These are phyloP conservation scores for Epichloe uncinata DNA, from an alignment of 2,329 filamentous ascomycete genomes.

Conservation along the genomic window DNA sequence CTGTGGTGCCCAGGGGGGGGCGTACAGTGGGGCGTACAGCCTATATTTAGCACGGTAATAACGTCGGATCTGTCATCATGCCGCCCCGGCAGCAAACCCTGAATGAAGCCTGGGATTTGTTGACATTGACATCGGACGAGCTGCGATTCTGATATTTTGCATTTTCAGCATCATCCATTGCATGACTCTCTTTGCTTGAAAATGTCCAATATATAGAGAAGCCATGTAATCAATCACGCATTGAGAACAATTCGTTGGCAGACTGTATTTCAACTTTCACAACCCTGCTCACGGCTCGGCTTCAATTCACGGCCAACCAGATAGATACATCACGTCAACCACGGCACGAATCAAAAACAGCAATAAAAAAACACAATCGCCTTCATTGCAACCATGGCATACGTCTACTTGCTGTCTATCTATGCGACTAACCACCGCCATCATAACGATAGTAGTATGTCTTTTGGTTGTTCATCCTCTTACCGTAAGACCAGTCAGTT, in stretches of 20 bases:
- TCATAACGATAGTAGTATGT: slow-evolving; percentile 40
- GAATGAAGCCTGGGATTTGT: too few species aligned
- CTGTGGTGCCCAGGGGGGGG: not conserved
- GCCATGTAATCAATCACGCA: too few species aligned
- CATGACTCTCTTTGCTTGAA: too few species aligned
- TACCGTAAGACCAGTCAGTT: slow-evolving; percentile 59
- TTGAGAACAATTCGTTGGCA: too few species aligned
- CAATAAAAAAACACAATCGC: not conserved
- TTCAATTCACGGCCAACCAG: too few species aligned
- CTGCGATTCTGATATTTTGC: too few species aligned
- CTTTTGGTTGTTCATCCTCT: slow-evolving; percentile 61
- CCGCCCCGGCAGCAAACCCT: not conserved
- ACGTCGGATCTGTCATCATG: not conserved
- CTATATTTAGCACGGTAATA: not conserved
- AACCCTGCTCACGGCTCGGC: not conserved
- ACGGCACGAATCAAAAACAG: not conserved
- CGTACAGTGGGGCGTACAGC: too few species aligned
- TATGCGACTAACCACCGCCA: slow-evolving; percentile 25
- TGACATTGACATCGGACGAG: too few species aligned
- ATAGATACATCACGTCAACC: too few species aligned
- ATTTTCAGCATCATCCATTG: too few species aligned
- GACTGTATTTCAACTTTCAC: too few species aligned
- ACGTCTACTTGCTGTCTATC: not conserved
- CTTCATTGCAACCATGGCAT: slow-evolving; percentile 1
- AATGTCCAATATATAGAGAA: too few species aligned